Conservation (phyloP, 2,329 filamentous ascomycete genomes). For the Exophiala sp. region DNA sequence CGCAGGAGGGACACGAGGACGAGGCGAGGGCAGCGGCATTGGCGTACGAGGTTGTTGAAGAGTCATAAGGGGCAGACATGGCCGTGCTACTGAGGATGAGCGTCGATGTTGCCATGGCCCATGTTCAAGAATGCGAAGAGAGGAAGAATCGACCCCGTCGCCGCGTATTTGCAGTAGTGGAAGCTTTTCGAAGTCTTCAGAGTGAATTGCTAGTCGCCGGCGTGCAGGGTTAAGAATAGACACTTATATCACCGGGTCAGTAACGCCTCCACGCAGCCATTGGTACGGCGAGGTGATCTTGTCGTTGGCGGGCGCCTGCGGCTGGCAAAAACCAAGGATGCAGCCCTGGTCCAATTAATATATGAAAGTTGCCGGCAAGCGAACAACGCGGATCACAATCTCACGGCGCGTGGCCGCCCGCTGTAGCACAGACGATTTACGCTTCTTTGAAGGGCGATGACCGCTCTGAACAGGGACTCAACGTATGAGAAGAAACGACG, state of each 20-base stretch:
- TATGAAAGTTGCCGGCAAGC: too few relatives aligned
- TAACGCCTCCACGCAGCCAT: neutral
- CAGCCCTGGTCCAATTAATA: too few relatives aligned
- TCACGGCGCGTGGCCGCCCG: neutral
- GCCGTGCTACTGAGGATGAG: conserved; percentile 9
- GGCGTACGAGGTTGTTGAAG: conserved; percentile 7
- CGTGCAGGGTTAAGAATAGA: too few relatives aligned
- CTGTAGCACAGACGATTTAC: neutral
- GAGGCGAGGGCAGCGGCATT: conserved; percentile 3
- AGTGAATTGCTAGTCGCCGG: too few relatives aligned
- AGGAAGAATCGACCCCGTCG: too few relatives aligned
- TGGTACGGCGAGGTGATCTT: neutral
- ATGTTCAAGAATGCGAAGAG: conserved; percentile 5
- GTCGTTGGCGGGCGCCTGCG: neutral
- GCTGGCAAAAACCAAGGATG: neutral
- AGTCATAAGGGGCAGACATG: conserved; percentile 14
- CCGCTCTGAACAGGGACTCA: neutral
- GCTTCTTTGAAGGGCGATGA: neutral
- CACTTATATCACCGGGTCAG: too few relatives aligned
- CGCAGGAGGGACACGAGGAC: conserved; percentile 37
- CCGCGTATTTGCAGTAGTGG: too few relatives aligned
- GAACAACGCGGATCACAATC: too few relatives aligned
- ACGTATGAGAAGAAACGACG: neutral
- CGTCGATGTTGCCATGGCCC: conserved; percentile 15
- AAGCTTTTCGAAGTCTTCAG: too few relatives aligned